phyloP scores from a whole-genome alignment of 2,329 filamentous ascomycete species.

The Cryphonectria nitschkei region DNA sequence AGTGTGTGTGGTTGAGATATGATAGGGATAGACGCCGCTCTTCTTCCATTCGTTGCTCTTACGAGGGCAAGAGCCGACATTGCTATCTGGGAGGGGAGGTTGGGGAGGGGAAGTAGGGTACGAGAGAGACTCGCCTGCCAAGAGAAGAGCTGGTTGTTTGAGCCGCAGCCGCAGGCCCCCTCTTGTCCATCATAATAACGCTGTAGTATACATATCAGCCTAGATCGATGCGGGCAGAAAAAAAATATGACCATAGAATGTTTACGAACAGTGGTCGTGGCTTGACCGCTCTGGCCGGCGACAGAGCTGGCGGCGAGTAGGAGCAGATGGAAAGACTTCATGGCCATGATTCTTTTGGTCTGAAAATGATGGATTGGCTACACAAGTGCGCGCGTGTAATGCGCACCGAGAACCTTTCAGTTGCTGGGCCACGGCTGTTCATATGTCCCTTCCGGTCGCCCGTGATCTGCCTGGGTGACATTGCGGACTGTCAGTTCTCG shows the following conservation, averaged over 20 bases:
- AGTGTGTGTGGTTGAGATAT: background rate
- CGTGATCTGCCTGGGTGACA: background rate
- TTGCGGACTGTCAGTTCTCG: background rate
- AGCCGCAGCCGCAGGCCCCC: slow-evolving; percentile 26
- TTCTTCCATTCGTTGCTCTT: background rate
- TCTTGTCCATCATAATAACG: slow-evolving; percentile 25
- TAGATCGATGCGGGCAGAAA: too few relatives aligned
- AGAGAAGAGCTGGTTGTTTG: slow-evolving; percentile 2
- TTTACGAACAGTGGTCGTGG: slow-evolving; percentile 23
- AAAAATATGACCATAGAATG: background rate
- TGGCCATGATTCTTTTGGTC: background rate
- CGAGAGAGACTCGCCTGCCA: slow-evolving; percentile 20
- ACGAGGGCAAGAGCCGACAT: background rate
- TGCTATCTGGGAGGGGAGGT: background rate
- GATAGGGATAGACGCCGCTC: background rate
- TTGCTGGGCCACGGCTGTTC: background rate
- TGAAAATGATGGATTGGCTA: background rate
- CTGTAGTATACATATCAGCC: background rate
- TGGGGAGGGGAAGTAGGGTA: too few relatives aligned
- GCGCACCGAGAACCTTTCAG: background rate
- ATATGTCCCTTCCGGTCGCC: background rate
- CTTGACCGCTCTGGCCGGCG: slow-evolving; percentile 25
- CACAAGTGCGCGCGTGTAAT: background rate
- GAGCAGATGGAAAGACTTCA: slow-evolving; percentile 15
- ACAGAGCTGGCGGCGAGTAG: slow-evolving; percentile 14